Base-by-base conservation (phyloP, 345 rosid genomes). In the Lenwebbia sp. region DNA sequence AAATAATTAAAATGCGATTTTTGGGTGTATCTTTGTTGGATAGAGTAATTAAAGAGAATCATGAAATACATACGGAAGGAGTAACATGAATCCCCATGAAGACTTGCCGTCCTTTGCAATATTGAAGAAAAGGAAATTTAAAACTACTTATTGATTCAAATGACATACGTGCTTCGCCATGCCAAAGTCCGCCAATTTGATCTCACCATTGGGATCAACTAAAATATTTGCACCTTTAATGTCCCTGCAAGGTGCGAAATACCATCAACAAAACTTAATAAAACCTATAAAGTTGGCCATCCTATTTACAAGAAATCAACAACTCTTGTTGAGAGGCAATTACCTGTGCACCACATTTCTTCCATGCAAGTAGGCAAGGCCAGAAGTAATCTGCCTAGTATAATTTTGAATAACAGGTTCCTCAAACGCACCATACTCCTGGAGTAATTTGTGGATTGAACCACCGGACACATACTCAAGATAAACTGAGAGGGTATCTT, bases 391-490 rank as follows among this genome's bases (percentile, higher is more conserved):
- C 91, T 97, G 99, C 86, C 96, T 91, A 13, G 99, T 93, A 88
- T 96, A 96, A 86, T 93, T 97, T 92, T 95, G 99, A 89, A 97
- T 96, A 85, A 96, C 98, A 83, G 95, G 98, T 89, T 97, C 99
- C 87, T 86, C 93, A 88, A 96, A 97, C 86, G 98, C 84, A 52
- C 99, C 99, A 88, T 97, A 96, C 62, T 96, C 99, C 91, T 94
- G 93, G 82, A 97, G 98, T 85, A 97, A 94, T 92, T 96, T 97
- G 91, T 97, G 90, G 87, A 97, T 95, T 85, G 99, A 97, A 62
- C 99, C 99, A 89, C 99, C 99, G 49, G 99, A 96, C 75, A 97
- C 96, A 82, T 89, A 97, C 91, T 97, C 99, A 90, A 97, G 92
- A 90, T 97, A 97, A 84, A 97, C 99, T 6, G 99, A 97, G 86